Percentiles rank a stretch among this genome's conserved stretches.
phyloP scores from a whole-genome alignment of 768 basidiomycete species.

The Postia placenta region DNA sequence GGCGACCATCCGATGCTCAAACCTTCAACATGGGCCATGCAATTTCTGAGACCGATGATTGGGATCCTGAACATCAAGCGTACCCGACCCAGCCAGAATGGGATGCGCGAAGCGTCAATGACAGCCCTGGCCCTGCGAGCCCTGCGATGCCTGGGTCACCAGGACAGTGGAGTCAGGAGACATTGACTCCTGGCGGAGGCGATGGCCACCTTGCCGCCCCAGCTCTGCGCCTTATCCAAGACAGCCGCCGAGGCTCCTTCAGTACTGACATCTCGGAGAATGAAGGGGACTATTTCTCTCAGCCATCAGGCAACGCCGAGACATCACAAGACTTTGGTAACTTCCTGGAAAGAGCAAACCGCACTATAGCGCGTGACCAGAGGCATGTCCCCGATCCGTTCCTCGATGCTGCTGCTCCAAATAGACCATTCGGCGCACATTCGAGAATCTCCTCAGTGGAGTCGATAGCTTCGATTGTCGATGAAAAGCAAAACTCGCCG shows the following conservation, averaged over 20 bases:
- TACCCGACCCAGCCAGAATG: constrained; percentile 71
- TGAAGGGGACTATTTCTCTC: constrained; percentile 54
- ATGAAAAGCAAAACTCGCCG: constrained; percentile 86
- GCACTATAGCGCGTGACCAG: constrained; percentile 75
- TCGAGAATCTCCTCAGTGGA: constrained; percentile 83
- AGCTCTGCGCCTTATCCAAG: constrained; percentile 25
- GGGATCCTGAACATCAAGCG: constrained; percentile 65
- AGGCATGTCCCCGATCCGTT: constrained; percentile 82
- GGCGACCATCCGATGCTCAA: constrained; percentile 68
- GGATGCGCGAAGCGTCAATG: constrained; percentile 56
- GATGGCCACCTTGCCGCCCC: constrained; percentile 34
- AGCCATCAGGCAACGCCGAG: constrained; percentile 25
- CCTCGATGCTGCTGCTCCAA: constrained; percentile 60
- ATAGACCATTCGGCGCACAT: constrained; percentile 72
- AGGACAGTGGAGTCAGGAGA: constrained; percentile 57
- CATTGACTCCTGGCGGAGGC: constrained; percentile 42
- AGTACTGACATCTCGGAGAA: constrained; percentile 47
- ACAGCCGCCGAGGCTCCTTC: constrained; percentile 27
- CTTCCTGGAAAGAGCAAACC: constrained; percentile 85
- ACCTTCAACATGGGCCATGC: constrained; percentile 32
- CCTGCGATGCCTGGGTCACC: constrained; percentile 36
- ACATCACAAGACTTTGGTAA: constrained; percentile 49
- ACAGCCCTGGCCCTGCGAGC: constrained; percentile 25
- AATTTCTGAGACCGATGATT: constrained; percentile 69
- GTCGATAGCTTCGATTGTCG: constrained; percentile 86